phyloP scores from a whole-genome alignment of 2,329 filamentous ascomycete species.

The Byssothecium circinans region DNA sequence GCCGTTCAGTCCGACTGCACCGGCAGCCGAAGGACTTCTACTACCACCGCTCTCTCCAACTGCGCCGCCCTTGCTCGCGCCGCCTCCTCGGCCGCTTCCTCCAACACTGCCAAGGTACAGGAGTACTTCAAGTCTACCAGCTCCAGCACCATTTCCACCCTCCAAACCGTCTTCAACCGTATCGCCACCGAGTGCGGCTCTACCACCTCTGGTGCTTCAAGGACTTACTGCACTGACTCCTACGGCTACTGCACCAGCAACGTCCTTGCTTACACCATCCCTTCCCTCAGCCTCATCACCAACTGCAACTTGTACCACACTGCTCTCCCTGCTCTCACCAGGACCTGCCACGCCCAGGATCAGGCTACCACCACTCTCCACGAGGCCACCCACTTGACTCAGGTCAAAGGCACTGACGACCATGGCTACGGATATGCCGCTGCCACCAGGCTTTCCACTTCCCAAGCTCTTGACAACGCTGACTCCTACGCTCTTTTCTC shows the following conservation, averaged over 20 bases:
- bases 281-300: slow-evolving; percentile 55
- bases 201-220: slow-evolving; percentile 51
- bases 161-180: slow-evolving; percentile 54
- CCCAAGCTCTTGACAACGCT: slow-evolving; percentile 61
- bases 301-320: slow-evolving; percentile 63
- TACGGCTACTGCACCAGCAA: slow-evolving; percentile 52
- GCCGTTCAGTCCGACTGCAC: slow-evolving; percentile 57
- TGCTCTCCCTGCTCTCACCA: slow-evolving; percentile 51
- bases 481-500: slow-evolving; percentile 60
- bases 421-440: slow-evolving; percentile 57
- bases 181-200: slow-evolving; percentile 58
- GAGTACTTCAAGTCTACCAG: slow-evolving; percentile 65
- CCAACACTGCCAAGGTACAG: slow-evolving; percentile 52
- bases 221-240: slow-evolving; percentile 60
- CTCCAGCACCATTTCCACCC: slow-evolving; percentile 47
- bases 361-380: slow-evolving; percentile 66
- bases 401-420: slow-evolving; percentile 59
- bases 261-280: slow-evolving; percentile 63
- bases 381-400: slow-evolving; percentile 62
- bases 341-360: slow-evolving; percentile 62
- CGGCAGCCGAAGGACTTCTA: slow-evolving; percentile 47
- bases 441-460: slow-evolving; percentile 46
- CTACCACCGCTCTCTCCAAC: slow-evolving; percentile 54
- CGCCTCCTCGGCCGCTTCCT: slow-evolving; percentile 54
- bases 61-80: slow-evolving; percentile 54